Percentiles rank a stretch among this genome's conserved stretches.
Evolutionary conservation across 2,329 filamentous ascomycete genomes (phyloP).

Genomic region (Fusarium brachygibbosum): DNA sequence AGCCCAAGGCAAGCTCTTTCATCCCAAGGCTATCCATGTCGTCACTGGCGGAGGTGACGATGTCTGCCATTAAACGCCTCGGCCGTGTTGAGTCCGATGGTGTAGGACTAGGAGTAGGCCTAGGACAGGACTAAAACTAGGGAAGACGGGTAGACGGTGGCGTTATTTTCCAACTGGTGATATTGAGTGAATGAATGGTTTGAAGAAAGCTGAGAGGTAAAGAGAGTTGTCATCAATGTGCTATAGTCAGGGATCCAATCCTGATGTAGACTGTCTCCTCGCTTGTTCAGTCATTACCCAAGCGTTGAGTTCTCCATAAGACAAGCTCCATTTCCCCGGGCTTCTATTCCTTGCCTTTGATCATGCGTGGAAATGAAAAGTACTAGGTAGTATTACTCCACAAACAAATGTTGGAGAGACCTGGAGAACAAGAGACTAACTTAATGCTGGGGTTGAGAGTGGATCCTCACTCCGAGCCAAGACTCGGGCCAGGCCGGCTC

Average conservation of each 20-base stretch:
- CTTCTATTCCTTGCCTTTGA: slow-evolving; percentile 1
- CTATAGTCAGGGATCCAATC: neutral
- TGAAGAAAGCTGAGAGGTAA: neutral
- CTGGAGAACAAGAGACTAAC: slow-evolving; percentile 8
- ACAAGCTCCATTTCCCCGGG: neutral
- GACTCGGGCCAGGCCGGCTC: slow-evolving; percentile 40
- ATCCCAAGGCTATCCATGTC: slow-evolving; percentile 6
- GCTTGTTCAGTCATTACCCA: neutral
- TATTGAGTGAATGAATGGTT: neutral
- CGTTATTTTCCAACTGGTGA: neutral
- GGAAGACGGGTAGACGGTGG: slow-evolving; percentile 9
- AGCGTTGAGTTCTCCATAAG: neutral
- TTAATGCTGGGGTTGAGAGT: slow-evolving; percentile 22
- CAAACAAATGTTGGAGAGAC: slow-evolving; percentile 14
- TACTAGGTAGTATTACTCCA: neutral
- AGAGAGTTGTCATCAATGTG: neutral
- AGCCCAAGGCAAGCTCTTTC: neutral
- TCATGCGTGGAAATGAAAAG: neutral
- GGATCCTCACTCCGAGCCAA: slow-evolving; percentile 26
- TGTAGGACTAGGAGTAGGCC: neutral
- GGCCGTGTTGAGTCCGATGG: slow-evolving; percentile 14
- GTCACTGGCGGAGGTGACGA: slow-evolving; percentile 18
- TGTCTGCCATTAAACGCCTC: slow-evolving; percentile 18
- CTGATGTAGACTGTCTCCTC: neutral
- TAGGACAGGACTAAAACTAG: neutral